Percentiles rank a stretch among this genome's conserved stretches.
Conservation (phyloP, 139 green algal genomes). For the Tetradesmus lagerheimii region DNA sequence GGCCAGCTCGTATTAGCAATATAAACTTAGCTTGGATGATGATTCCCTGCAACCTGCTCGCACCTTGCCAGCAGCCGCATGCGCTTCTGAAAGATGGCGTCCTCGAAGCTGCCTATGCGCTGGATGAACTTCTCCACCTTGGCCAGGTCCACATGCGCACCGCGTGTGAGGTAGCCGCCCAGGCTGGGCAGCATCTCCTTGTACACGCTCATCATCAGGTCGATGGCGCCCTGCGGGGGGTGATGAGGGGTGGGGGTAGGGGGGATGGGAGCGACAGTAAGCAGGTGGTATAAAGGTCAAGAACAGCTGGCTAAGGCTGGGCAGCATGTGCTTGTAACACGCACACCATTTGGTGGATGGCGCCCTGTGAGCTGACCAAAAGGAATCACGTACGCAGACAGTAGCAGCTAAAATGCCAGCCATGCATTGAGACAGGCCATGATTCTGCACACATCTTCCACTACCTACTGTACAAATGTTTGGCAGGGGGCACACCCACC, state of each 20-base stretch:
- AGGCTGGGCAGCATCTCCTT: constrained; percentile 81
- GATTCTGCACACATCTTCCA: too few species aligned
- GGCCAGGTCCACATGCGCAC: constrained; percentile 81
- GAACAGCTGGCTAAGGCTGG: too few species aligned
- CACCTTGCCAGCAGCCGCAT: constrained; percentile 69
- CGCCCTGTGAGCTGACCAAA: too few species aligned
- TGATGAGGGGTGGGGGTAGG: not conserved
- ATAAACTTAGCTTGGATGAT: too few species aligned
- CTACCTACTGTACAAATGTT: too few species aligned
- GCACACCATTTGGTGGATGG: constrained; percentile 97
- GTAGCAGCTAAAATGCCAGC: too few species aligned
- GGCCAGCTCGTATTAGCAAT: too few species aligned
- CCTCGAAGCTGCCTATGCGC: constrained; percentile 86
- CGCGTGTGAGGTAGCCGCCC: constrained; percentile 89
- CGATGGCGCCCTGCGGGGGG: constrained; percentile 86
- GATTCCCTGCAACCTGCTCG: too few species aligned
- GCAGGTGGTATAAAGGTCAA: too few species aligned
- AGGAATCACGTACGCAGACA: too few species aligned
- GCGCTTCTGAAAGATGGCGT: constrained; percentile 96
- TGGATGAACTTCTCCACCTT: constrained; percentile 94
- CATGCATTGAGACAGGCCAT: too few species aligned
- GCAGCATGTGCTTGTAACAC: constrained; percentile 89
- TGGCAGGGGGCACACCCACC: too few species aligned
- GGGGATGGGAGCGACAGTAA: not conserved
- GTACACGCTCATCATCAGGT: constrained; percentile 96